Evolutionary conservation across 768 basidiomycete species (phyloP).

Genomic region (Auriscalpium vulgare): DNA sequence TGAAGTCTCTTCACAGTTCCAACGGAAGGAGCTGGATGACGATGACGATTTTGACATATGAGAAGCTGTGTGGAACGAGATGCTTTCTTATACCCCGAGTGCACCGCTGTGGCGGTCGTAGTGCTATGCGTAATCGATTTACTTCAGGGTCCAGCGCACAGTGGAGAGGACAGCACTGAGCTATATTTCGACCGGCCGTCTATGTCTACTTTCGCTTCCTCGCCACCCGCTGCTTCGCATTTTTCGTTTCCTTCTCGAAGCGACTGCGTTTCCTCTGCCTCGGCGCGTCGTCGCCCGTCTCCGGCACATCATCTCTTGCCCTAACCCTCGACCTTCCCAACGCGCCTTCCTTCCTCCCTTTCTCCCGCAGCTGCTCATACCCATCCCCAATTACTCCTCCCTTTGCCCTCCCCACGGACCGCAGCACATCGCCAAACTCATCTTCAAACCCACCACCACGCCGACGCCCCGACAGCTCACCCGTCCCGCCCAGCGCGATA

Average conservation of each 20-base stretch:
- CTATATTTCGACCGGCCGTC: no score
- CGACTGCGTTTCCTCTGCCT: constrained; percentile 30
- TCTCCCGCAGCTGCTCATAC: constrained; percentile 71
- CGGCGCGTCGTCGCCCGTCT: constrained; percentile 23
- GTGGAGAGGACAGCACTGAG: no score
- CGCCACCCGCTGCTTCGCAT: constrained; percentile 24
- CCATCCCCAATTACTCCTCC: constrained; percentile 49
- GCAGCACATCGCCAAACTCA: constrained; percentile 78
- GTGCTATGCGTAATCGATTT: no score
- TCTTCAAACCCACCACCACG: constrained; percentile 71
- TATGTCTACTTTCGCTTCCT: constrained; percentile 10
- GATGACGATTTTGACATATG: constrained; percentile 26
- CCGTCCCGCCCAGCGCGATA: constrained; percentile 74
- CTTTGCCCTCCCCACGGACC: constrained; percentile 42
- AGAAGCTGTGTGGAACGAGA: neutral
- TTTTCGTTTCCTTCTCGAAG: constrained; percentile 36
- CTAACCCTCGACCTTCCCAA: constrained; percentile 50
- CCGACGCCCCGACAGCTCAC: constrained; percentile 34
- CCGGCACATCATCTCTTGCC: constrained; percentile 23
- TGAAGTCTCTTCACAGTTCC: constrained; percentile 5
- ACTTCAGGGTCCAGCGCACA: no score
- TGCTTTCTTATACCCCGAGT: neutral
- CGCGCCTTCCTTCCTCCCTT: constrained; percentile 53
- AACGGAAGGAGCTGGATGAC: constrained; percentile 21
- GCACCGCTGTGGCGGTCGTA: neutral